Conservation (phyloP, 352 stramenopile genomes). For the Thalassiosira exigua region DNA sequence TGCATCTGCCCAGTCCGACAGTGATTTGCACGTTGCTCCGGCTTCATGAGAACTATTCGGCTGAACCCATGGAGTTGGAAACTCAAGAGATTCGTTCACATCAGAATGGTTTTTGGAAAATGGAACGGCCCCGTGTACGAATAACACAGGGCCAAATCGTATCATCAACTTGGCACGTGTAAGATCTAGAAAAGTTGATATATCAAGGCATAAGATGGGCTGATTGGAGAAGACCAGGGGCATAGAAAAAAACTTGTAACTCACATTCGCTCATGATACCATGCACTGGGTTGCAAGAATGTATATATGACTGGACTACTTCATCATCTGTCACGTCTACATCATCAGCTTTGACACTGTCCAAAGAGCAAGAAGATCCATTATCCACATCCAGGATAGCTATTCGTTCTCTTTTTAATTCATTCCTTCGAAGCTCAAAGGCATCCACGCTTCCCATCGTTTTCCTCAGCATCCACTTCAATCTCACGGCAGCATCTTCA, state of each 20-base stretch:
- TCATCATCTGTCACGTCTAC: conserved; percentile 64
- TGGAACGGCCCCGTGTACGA: conserved; percentile 77
- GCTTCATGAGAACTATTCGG: conserved; percentile 10
- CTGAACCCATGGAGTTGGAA: conserved; percentile 65
- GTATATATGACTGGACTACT: conserved; percentile 74
- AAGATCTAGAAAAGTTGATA: conserved; percentile 36
- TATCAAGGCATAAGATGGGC: too few relatives aligned
- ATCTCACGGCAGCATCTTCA: conserved; percentile 56
- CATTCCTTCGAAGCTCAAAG: conserved; percentile 69
- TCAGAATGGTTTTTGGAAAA: conserved; percentile 31
- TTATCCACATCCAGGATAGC: conserved; percentile 22
- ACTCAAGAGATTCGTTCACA: conserved; percentile 49
- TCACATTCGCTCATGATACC: conserved; percentile 73
- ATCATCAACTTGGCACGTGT: conserved; percentile 61
- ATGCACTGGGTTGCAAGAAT: conserved; percentile 62
- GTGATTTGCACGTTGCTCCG: conserved; percentile 21
- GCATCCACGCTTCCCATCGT: conserved; percentile 82
- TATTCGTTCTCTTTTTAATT: conserved; percentile 54
- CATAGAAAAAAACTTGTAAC: conserved; percentile 4
- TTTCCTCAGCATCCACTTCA: conserved; percentile 74
- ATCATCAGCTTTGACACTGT: background rate
- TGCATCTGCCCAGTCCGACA: conserved; percentile 64
- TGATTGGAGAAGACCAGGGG: background rate
- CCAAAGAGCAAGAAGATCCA: conserved; percentile 24
- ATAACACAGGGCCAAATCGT: conserved; percentile 60